Evolutionary conservation across 1,139 yeast genomes (phyloP).

Genomic region (Arxiozyma heterogenica): DNA sequence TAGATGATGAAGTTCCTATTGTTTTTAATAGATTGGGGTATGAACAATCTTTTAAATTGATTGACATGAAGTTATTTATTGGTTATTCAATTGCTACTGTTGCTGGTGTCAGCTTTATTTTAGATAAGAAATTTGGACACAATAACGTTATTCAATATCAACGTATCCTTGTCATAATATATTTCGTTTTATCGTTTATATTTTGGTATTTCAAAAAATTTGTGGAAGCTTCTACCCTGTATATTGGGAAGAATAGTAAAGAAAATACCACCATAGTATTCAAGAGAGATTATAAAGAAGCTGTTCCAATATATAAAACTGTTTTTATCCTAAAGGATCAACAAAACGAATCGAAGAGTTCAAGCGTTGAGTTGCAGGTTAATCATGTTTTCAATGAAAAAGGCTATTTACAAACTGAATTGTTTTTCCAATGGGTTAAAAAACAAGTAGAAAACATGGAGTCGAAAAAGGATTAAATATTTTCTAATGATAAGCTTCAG

Average conservation of each 20-base stretch:
- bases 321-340: conserved; percentile 9
- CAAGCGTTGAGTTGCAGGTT: conserved; percentile 17
- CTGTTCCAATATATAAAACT: conserved; percentile 18
- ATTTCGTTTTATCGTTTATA: conserved; percentile 42
- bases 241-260: conserved; percentile 42
- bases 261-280: conserved; percentile 12
- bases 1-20: conserved; percentile 25
- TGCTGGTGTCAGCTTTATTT: conserved; percentile 55
- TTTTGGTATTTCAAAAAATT: conserved; percentile 43
- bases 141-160: conserved; percentile 35
- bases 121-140: conserved; percentile 56
- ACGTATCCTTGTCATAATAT: conserved; percentile 39
- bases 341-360: conserved; percentile 8
- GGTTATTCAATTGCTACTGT: conserved; percentile 60
- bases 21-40: conserved; percentile 52
- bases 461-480: conserved; percentile 14
- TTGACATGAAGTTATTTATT: conserved; percentile 56
- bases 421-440: conserved; percentile 22
- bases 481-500: too few species aligned
- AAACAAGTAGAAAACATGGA: conserved; percentile 17
- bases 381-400: conserved; percentile 24
- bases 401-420: conserved; percentile 25
- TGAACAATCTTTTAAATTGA: conserved; percentile 46
- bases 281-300: conserved; percentile 16
- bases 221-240: conserved; percentile 49